Conservation (phyloP, 169 alveolate species). For the Plasmodium billcollinsi region DNA sequence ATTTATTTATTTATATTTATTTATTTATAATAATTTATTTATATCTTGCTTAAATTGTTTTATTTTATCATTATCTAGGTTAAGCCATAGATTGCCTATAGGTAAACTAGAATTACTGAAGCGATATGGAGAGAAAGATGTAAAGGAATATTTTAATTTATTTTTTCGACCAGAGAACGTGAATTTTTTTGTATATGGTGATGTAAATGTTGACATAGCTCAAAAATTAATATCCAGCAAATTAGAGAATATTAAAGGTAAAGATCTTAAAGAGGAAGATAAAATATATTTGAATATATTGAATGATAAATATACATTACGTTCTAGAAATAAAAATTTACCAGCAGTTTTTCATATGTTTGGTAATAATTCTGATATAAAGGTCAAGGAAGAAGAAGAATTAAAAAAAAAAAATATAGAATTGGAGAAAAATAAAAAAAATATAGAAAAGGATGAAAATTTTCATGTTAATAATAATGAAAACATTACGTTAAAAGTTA, state of each 20-base stretch:
- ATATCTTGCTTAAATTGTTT: background rate
- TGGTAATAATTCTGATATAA: background rate
- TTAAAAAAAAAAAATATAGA: background rate
- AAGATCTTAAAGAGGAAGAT: conserved; percentile 41
- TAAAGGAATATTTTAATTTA: conserved; percentile 60
- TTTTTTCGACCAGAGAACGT: conserved; percentile 79
- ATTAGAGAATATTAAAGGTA: conserved; percentile 36
- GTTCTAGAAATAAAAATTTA: conserved; percentile 44
- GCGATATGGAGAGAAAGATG: conserved; percentile 52
- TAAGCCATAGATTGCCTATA: conserved; percentile 60
- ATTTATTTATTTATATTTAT: background rate
- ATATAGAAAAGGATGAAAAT: background rate
- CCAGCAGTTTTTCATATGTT: conserved; percentile 59
- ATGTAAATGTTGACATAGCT: conserved; percentile 76
- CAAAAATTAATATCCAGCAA: conserved; percentile 30
- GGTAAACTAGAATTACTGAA: conserved; percentile 70
- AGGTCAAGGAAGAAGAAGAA: background rate
- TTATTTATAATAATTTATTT: background rate
- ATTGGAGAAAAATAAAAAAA: background rate
- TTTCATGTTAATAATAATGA: background rate
- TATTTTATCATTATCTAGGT: conserved; percentile 12
- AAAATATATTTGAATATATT: conserved; percentile 22
- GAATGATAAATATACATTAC: conserved; percentile 19
- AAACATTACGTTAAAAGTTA: background rate
- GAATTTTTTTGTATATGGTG: conserved; percentile 81